Conservation (phyloP, 1,284 basidiomycete genomes). For the Puccinia horiana region DNA sequence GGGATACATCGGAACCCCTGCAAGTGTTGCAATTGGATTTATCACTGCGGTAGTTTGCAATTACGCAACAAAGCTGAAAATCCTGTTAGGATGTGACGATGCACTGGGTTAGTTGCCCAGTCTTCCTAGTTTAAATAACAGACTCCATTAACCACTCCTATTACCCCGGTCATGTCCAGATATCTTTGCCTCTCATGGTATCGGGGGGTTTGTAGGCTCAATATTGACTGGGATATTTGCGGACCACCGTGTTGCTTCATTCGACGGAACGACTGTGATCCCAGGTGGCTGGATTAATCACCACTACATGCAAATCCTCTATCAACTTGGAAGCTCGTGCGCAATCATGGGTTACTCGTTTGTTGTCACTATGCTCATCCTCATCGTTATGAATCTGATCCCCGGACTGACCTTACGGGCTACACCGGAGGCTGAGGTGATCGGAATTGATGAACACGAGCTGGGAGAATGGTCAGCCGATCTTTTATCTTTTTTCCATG, state of each 20-base stretch:
- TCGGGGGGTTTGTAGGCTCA: conserved; percentile 87
- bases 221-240: conserved; percentile 83
- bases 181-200: conserved; percentile 82
- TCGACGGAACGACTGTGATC: conserved; percentile 75
- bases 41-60: conserved; percentile 82
- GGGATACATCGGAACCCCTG: conserved; percentile 82
- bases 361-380: conserved; percentile 69
- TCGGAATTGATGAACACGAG: conserved; percentile 90
- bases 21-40: conserved; percentile 80
- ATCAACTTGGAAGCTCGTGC: conserved; percentile 79
- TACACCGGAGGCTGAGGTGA: conserved; percentile 79
- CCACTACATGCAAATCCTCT: conserved; percentile 70
- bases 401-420: conserved; percentile 78
- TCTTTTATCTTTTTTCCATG: neutral
- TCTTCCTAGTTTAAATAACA: neutral
- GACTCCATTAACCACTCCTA: conserved; percentile 14
- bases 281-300: conserved; percentile 88
- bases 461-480: conserved; percentile 73
- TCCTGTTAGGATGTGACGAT: conserved; percentile 72
- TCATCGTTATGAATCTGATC: conserved; percentile 90
- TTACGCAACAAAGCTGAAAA: conserved; percentile 92
- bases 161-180: conserved; percentile 58
- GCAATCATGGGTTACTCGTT: conserved; percentile 78
- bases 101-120: conserved; percentile 69
- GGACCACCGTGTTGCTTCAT: conserved; percentile 76